These are phyloP conservation scores for Lasiosphaeria hispida DNA, from an alignment of 495 filamentous ascomycete species.

Conservation along the genomic window DNA sequence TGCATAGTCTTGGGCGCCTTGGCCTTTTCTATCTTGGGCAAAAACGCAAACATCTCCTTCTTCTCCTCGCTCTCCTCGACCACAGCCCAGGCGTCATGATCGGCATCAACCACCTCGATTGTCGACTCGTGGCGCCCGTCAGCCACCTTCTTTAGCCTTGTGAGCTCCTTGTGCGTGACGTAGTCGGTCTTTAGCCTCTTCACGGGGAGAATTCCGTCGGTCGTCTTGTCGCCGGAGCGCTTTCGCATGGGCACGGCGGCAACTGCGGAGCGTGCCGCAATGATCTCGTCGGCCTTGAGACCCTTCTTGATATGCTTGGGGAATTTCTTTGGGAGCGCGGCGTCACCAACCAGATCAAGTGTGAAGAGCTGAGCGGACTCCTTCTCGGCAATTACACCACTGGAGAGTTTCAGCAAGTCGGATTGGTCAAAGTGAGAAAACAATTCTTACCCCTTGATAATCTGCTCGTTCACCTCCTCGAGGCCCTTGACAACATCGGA, in stretches of 20 bases:
- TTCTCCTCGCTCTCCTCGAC: conserved; percentile 47
- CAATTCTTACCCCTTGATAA: conserved; percentile 72
- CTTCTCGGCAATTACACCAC: conserved; percentile 80
- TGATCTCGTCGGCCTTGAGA: conserved; percentile 86
- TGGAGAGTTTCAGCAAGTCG: conserved; percentile 38
- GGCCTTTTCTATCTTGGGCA: conserved; percentile 60
- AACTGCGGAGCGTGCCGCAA: conserved; percentile 77
- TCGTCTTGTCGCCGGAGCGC: conserved; percentile 55
- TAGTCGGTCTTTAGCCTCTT: conserved; percentile 75
- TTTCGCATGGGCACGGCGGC: conserved; percentile 75
- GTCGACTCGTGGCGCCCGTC: conserved; percentile 62
- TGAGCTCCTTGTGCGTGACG: conserved; percentile 76
- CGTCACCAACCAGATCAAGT: conserved; percentile 53
- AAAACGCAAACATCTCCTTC: conserved; percentile 53
- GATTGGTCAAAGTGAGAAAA: neutral
- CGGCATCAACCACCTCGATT: conserved; percentile 52
- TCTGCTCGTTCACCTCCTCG: conserved; percentile 77
- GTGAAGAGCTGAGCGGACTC: conserved; percentile 74
- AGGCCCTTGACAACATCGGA: conserved; percentile 80
- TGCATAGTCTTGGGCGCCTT: conserved; percentile 75
- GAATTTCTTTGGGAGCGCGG: conserved; percentile 43
- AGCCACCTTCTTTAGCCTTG: conserved; percentile 71
- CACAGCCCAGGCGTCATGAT: conserved; percentile 77
- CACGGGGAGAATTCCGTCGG: conserved; percentile 63
- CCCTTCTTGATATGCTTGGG: conserved; percentile 63